Conservation (phyloP, 75 land plant genomes). For the Adiantum capillusveneris region DNA sequence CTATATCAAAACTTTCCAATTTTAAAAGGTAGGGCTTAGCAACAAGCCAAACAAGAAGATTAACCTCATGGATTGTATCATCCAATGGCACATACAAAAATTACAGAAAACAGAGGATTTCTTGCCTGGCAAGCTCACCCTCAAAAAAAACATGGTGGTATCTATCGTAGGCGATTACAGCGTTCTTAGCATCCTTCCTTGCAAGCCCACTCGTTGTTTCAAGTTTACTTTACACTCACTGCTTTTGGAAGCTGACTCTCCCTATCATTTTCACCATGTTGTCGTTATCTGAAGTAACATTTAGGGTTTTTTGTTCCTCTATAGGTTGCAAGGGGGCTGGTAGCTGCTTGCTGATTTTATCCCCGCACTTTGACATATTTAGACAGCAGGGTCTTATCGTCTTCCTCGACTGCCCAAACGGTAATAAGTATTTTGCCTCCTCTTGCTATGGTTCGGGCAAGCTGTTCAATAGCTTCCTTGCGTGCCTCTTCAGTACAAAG, state of each 20-base stretch:
- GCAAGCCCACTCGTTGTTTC: slow-evolving; percentile 88
- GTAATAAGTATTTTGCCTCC: slow-evolving; percentile 77
- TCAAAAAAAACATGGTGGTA: slow-evolving; percentile 93
- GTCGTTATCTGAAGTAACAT: no score
- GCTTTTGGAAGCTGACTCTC: no score
- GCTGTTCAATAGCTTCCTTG: slow-evolving; percentile 71
- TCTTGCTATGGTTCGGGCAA: slow-evolving; percentile 55
- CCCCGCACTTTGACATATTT: slow-evolving; percentile 48
- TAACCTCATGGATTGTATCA: no score
- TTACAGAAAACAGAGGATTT: not conserved
- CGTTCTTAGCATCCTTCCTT: slow-evolving; percentile 88
- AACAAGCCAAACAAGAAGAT: no score
- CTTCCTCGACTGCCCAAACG: slow-evolving; percentile 98
- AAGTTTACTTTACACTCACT: no score
- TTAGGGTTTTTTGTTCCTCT: not conserved
- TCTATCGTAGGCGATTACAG: slow-evolving; percentile 86
- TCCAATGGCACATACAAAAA: no score
- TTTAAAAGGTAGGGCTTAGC: no score
- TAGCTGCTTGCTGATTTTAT: no score
- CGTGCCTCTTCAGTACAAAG: slow-evolving; percentile 81
- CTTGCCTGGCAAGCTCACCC: slow-evolving; percentile 91
- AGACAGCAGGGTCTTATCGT: slow-evolving; percentile 56
- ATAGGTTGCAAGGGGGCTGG: no score
- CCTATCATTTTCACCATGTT: no score
- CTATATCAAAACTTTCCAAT: no score